phyloP scores from a whole-genome alignment of 257 asterid species.

The Parsonsia alboflavescens region DNA sequence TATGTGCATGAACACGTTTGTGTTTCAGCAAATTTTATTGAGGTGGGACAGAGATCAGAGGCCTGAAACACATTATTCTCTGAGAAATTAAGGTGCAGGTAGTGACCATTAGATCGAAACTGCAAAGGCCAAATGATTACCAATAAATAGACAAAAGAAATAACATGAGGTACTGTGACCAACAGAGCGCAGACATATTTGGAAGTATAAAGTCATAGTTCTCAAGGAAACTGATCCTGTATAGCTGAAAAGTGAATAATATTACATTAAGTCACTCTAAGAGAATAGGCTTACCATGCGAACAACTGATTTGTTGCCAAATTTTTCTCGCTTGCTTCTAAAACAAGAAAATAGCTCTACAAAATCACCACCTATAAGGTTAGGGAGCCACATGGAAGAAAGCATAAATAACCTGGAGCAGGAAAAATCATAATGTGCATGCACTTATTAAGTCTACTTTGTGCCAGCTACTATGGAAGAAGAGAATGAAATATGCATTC shows the following conservation, averaged over 20 bases:
- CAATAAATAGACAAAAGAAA: neutral
- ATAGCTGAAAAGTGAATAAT: neutral
- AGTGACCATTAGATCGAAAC: neutral
- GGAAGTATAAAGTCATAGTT: neutral
- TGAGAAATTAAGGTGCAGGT: neutral
- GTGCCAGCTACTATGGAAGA: neutral
- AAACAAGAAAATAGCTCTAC: neutral
- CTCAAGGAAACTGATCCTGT: neutral
- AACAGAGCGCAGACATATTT: neutral
- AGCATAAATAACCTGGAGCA: neutral
- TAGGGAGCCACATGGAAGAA: neutral
- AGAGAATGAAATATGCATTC: neutral
- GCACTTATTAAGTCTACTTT: neutral
- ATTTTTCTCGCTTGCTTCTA: slow-evolving; percentile 10
- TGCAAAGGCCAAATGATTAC: neutral
- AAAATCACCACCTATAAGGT: neutral
- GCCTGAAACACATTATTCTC: neutral
- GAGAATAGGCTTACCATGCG: neutral
- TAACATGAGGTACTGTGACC: neutral
- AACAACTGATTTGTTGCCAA: neutral
- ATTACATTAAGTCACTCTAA: neutral
- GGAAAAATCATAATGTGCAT: neutral
- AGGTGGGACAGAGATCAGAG: neutral
- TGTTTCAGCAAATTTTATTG: neutral
- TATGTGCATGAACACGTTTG: neutral